Percentiles rank a stretch among this genome's conserved stretches.
Evolutionary conservation across 768 basidiomycete genomes (phyloP).

Genomic region (Lactarius deliciosus): DNA sequence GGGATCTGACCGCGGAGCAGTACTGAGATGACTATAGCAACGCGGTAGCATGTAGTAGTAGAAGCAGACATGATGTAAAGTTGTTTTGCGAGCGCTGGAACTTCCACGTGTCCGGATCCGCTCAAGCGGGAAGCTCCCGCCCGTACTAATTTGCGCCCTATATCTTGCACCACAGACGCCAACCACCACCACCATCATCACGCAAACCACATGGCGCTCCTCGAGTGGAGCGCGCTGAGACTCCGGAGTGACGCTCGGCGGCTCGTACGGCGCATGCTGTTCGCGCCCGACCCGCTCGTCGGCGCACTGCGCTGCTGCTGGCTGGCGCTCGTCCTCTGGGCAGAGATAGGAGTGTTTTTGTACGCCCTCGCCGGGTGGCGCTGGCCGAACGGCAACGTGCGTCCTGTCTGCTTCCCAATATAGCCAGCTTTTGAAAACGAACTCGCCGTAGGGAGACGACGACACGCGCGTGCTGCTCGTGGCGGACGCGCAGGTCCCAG

Average conservation of each 20-base stretch:
- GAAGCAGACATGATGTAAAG: not conserved
- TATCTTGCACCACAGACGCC: not conserved
- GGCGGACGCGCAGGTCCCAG: slow-evolving; percentile 77
- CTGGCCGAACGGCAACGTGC: slow-evolving; percentile 44
- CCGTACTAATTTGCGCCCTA: not conserved
- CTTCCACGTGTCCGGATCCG: not conserved
- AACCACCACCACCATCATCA: not conserved
- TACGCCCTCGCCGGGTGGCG: slow-evolving; percentile 47
- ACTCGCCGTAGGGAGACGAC: too few species aligned
- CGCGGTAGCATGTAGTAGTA: too few species aligned
- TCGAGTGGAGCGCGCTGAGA: slow-evolving; percentile 1
- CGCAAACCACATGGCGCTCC: not conserved
- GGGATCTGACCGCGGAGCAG: slow-evolving; percentile 3
- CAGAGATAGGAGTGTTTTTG: slow-evolving; percentile 61
- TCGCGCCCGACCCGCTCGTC: slow-evolving; percentile 19
- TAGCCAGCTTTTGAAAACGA: too few species aligned
- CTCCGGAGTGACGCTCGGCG: not conserved
- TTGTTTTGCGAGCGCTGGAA: not conserved
- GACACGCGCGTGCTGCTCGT: slow-evolving; percentile 60
- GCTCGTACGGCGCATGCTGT: not conserved
- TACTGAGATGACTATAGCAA: too few species aligned
- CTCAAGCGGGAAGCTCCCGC: not conserved
- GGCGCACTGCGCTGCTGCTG: slow-evolving; percentile 51
- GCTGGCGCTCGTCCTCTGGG: slow-evolving; percentile 66
- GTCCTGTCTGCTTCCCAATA: too few species aligned